Conservation (phyloP, 768 basidiomycete species). For the Auricularia sp. region DNA sequence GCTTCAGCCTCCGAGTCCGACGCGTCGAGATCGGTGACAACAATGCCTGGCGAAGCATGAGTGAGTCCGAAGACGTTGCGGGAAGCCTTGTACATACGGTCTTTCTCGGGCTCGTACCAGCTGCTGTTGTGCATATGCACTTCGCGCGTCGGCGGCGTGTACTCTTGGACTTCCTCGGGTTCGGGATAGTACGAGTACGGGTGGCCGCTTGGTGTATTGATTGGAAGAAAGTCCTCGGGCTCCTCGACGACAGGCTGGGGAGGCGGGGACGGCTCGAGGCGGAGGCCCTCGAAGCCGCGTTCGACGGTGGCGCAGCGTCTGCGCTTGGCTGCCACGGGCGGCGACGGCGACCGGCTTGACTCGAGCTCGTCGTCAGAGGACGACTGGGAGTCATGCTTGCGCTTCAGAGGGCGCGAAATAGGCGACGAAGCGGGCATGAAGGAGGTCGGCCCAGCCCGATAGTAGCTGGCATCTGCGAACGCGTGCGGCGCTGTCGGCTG, state of each 20-base stretch:
- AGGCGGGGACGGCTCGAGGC: constrained; percentile 13
- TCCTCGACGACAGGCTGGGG: constrained; percentile 22
- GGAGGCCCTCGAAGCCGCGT: constrained; percentile 45
- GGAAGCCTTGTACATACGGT: constrained; percentile 36
- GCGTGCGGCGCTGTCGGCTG: neutral
- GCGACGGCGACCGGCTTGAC: neutral
- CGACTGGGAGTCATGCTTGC: neutral
- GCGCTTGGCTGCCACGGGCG: constrained; percentile 26
- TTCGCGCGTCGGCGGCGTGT: constrained; percentile 28
- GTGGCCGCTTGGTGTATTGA: neutral
- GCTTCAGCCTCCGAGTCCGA: constrained; percentile 22
- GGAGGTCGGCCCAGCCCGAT: neutral
- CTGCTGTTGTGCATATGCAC: constrained; percentile 52
- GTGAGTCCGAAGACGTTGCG: neutral
- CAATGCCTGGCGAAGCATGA: constrained; percentile 37
- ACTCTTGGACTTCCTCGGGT: neutral
- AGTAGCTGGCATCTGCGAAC: neutral
- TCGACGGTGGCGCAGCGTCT: constrained; percentile 41
- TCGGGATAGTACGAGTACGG: neutral
- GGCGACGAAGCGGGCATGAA: neutral
- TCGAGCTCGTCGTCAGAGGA: neutral
- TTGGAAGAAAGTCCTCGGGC: neutral
- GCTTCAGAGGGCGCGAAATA: neutral
- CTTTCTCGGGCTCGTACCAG: constrained; percentile 62
- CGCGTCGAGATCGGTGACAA: constrained; percentile 48